Percentiles rank a stretch among this genome's conserved stretches.
These are phyloP conservation scores for Dujonia santamariae DNA, from an alignment of 1,139 yeast genomes.

Conservation along the genomic window DNA sequence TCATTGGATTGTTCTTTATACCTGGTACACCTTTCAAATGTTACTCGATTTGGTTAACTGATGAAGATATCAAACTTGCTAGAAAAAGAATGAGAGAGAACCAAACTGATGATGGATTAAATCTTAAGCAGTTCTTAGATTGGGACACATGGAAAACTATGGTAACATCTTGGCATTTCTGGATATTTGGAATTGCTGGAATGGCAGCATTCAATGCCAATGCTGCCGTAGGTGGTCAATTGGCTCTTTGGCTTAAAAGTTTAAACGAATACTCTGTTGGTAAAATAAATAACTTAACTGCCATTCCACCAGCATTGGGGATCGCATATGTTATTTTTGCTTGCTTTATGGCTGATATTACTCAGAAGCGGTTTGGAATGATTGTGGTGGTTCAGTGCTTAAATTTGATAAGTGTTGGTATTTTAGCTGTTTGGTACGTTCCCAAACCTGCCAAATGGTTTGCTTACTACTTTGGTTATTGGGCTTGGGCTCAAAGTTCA, in stretches of 20 bases:
- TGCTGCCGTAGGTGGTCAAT: constrained; percentile 41
- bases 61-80: constrained; percentile 25
- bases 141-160: constrained; percentile 35
- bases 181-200: constrained; percentile 41
- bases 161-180: constrained; percentile 41
- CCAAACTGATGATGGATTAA: constrained; percentile 19
- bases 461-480: constrained; percentile 19
- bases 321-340: constrained; percentile 38
- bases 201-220: constrained; percentile 44
- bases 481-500: constrained; percentile 32
- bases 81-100: constrained; percentile 23
- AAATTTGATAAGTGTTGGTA: constrained; percentile 17
- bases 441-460: constrained; percentile 19
- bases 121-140: constrained; percentile 22
- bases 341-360: constrained; percentile 35
- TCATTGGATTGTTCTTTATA: constrained; percentile 22
- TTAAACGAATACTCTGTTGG: constrained; percentile 31
- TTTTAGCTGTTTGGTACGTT: constrained; percentile 21
- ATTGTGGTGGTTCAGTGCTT: constrained; percentile 40
- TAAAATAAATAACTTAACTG: constrained; percentile 33
- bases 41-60: constrained; percentile 26
- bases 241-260: constrained; percentile 44
- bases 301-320: constrained; percentile 49
- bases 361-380: constrained; percentile 45
- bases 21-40: constrained; percentile 31